A percentile compares a stretch with the other conserved stretches of the same genome.
Evolutionary conservation across 2,329 filamentous ascomycete species (phyloP).

Genomic region (Calonectria pseudoturangicola): DNA sequence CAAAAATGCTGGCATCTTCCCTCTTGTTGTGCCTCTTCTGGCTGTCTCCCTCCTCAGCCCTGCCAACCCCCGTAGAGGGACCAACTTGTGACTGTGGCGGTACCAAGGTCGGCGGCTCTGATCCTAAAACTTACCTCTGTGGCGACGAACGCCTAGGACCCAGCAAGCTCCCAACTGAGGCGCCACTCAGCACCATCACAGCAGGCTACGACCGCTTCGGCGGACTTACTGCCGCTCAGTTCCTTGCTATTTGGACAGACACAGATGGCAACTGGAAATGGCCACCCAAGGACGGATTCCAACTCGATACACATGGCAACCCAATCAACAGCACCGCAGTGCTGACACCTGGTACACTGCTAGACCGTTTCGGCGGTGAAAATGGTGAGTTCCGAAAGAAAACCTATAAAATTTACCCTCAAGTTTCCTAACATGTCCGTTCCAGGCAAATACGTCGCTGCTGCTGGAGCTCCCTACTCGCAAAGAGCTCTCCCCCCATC

Average conservation of each 20-base stretch:
- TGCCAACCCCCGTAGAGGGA: slow-evolving; percentile 36
- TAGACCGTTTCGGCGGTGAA: slow-evolving; percentile 70
- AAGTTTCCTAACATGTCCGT: slow-evolving; percentile 26
- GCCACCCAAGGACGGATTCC: slow-evolving; percentile 65
- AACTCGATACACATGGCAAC: slow-evolving; percentile 57
- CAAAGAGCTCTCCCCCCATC: slow-evolving; percentile 68
- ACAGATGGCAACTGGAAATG: slow-evolving; percentile 57
- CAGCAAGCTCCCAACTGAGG: slow-evolving; percentile 56
- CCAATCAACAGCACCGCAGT: slow-evolving; percentile 65
- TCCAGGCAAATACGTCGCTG: slow-evolving; percentile 61
- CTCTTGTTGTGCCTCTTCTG: slow-evolving; percentile 44
- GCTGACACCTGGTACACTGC: slow-evolving; percentile 62
- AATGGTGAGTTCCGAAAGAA: slow-evolving; percentile 55
- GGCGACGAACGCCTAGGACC: slow-evolving; percentile 62
- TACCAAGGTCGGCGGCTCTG: slow-evolving; percentile 44
- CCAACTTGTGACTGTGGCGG: slow-evolving; percentile 50
- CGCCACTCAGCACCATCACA: slow-evolving; percentile 58
- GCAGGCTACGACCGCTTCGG: slow-evolving; percentile 63
- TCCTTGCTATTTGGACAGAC: slow-evolving; percentile 60
- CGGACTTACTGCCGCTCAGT: slow-evolving; percentile 63
- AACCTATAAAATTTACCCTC: background rate
- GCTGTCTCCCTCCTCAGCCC: slow-evolving; percentile 43
- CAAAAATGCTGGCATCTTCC: slow-evolving; percentile 43
- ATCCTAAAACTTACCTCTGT: slow-evolving; percentile 57
- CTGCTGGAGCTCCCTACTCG: slow-evolving; percentile 67